Evolutionary conservation across 2,329 filamentous ascomycete genomes (phyloP).

Genomic region (Fusarium sp.): DNA sequence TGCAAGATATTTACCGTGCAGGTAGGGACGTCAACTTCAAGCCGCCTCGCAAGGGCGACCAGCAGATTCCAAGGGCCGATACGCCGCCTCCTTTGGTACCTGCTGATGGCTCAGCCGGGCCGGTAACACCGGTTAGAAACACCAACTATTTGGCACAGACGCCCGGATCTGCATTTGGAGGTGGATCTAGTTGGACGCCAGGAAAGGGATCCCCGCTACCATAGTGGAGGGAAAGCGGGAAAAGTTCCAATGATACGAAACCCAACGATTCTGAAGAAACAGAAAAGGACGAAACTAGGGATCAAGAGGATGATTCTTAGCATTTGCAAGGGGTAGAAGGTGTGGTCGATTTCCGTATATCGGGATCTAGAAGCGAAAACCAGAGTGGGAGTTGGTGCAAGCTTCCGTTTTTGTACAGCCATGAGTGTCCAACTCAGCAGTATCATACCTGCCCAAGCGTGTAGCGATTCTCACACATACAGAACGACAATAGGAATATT

Average conservation of each 20-base stretch:
- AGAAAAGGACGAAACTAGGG: background rate
- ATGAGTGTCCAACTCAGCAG: background rate
- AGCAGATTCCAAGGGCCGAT: constrained; percentile 61
- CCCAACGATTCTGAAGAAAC: background rate
- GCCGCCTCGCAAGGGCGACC: constrained; percentile 61
- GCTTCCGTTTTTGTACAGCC: background rate
- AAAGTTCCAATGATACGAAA: background rate
- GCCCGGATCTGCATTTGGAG: constrained; percentile 54
- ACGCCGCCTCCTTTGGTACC: constrained; percentile 65
- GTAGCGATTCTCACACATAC: background rate
- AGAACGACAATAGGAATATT: background rate
- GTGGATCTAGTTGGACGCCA: constrained; percentile 58
- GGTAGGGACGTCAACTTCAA: constrained; percentile 64
- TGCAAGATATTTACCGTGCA: constrained; percentile 83
- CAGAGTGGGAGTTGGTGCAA: background rate
- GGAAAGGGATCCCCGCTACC: constrained; percentile 58
- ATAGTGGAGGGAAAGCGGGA: constrained; percentile 24
- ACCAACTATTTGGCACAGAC: constrained; percentile 50
- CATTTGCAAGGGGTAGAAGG: background rate
- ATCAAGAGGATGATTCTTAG: background rate
- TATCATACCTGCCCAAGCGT: background rate
- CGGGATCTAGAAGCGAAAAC: background rate
- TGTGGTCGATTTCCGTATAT: background rate
- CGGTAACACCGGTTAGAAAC: constrained; percentile 62
- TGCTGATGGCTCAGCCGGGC: constrained; percentile 51